Percentiles rank a stretch among this genome's conserved stretches.
Evolutionary conservation across 2,329 filamentous ascomycete genomes (phyloP).

Genomic region (Stagonosporopsis tanaceti): DNA sequence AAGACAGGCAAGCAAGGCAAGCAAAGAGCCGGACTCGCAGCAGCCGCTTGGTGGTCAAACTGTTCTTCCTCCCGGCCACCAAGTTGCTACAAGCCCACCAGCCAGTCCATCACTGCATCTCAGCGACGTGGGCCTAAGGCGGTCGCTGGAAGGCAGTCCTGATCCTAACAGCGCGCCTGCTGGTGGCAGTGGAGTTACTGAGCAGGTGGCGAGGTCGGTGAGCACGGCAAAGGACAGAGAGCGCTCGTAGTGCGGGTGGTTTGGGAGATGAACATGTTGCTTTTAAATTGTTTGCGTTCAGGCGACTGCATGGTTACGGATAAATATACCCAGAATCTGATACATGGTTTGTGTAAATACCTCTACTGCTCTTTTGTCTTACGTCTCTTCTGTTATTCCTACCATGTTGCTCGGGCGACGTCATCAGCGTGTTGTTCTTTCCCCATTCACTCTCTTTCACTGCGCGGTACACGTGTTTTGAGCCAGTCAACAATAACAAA

Average conservation of each 20-base stretch:
- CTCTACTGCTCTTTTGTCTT: not conserved
- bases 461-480: not conserved
- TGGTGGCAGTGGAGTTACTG: constrained; percentile 37
- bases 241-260: constrained; percentile 10
- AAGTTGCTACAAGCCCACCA: constrained; percentile 28
- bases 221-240: constrained; percentile 32
- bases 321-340: constrained; percentile 24
- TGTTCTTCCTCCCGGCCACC: constrained; percentile 24
- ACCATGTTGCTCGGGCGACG: not conserved
- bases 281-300: constrained; percentile 18
- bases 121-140: constrained; percentile 42
- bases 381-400: not conserved
- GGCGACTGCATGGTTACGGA: constrained; percentile 3
- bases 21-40: constrained; percentile 40
- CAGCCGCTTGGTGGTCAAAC: constrained; percentile 34
- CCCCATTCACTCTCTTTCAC: constrained; percentile 17
- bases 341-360: constrained; percentile 19
- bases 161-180: constrained; percentile 2
- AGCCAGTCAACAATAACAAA: not conserved
- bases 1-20: constrained; percentile 25
- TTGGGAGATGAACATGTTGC: constrained; percentile 1
- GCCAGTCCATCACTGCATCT: constrained; percentile 34
- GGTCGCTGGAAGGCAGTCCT: constrained; percentile 39
- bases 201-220: constrained; percentile 44
- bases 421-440: not conserved